Evolutionary conservation across 805 yeast genomes (phyloP), one percentile per base, ranked within the genome.

Genomic region (Wickerhamiella nectarea): DNA sequence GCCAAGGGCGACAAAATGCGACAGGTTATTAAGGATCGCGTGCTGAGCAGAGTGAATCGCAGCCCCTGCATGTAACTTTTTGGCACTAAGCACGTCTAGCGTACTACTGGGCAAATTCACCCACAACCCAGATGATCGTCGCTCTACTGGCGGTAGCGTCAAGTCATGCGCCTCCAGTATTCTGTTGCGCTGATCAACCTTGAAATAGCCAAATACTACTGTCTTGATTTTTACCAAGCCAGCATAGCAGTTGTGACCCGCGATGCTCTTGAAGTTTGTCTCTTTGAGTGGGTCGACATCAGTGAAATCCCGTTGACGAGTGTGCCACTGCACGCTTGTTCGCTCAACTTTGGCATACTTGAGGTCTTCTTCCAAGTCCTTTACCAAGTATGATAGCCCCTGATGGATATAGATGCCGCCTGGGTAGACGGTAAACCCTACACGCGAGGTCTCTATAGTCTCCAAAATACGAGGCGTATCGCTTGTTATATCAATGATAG

Each of bases 41-140:
- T 91, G 99, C 51, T 86, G 89, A 0, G 95, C 94, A 1, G 93
- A 96, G 63, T 91, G 99, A n/a, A 91, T 83, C 0, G 91, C 94
- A 4, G 83, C 98, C 0, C 97, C 89, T 1, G 78, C 64, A 46
- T 74, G 80, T 36, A 91, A 62, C 1, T 66, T 53, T 50, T 85
- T 84, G 3, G 57, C 59, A 3, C 67, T 62, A 25, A 89, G 66
- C 2, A 76, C 48, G 1, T 75, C 76, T 11, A 87, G 55, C 0
- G 84, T 82, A n/a, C 55, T 54, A 3, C 60, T 56, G 0, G 95
- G 94, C 1, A 91, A 70, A 58, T 91, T 95, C 6, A 91, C 71
- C 97, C 97, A 91, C 28, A 89, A 68, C 0, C 99, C 98, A 49
- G 80, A 79, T 0, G 93, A 76, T 28, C 67, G 59, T 33, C 75